Percentiles rank a stretch among this genome's conserved stretches.
phyloP scores from a whole-genome alignment of 2,329 filamentous ascomycete genomes.

The Sclerotinia spermophila region DNA sequence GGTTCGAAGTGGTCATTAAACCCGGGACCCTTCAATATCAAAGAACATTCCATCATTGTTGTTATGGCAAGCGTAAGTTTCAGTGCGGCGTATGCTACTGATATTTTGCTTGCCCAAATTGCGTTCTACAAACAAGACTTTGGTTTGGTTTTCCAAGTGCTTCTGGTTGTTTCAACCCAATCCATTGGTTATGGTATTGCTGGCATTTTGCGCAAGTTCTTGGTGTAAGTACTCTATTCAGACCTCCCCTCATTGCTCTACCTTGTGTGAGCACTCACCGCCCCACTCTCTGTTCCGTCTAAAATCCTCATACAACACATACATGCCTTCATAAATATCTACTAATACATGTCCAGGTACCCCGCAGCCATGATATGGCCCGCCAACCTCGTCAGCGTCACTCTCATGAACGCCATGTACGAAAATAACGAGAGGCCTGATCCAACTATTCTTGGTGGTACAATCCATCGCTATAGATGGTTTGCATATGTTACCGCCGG shows the following conservation, averaged over 20 bases:
- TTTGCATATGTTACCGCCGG: conserved; percentile 40
- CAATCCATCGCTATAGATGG: conserved; percentile 33
- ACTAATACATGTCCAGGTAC: conserved; percentile 24
- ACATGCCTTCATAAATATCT: no score
- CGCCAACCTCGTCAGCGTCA: conserved; percentile 51
- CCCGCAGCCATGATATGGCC: conserved; percentile 66
- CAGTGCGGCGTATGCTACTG: conserved; percentile 49
- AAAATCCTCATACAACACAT: not conserved
- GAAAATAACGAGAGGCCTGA: conserved; percentile 56
- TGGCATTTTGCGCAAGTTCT: conserved; percentile 55
- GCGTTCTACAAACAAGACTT: conserved; percentile 70
- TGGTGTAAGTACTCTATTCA: conserved; percentile 45
- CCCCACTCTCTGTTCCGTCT: not conserved
- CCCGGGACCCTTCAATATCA: conserved; percentile 66
- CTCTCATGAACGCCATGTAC: conserved; percentile 54
- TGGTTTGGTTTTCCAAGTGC: conserved; percentile 57
- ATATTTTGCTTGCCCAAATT: conserved; percentile 67
- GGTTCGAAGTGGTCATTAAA: conserved; percentile 58
- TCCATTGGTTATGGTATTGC: conserved; percentile 62
- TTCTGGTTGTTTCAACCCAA: conserved; percentile 58
- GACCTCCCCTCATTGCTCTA: not conserved
- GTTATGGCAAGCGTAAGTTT: conserved; percentile 57
- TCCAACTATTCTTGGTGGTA: conserved; percentile 42
- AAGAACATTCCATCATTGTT: conserved; percentile 65
- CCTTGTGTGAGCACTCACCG: not conserved